phyloP scores from a whole-genome alignment of 768 basidiomycete species.

The Kwoniella sp. region DNA sequence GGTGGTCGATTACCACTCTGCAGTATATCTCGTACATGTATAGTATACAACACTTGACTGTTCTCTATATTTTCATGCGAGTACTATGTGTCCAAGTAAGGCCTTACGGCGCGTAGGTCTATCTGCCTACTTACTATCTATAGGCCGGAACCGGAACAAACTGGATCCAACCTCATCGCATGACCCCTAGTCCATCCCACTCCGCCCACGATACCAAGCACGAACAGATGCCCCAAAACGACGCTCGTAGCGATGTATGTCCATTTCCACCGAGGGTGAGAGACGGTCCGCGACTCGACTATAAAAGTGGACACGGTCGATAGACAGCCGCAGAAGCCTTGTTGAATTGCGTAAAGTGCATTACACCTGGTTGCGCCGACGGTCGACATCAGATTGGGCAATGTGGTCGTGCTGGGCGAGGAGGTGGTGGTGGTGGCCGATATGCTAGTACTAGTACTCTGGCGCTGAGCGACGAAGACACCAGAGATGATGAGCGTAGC shows the following conservation, averaged over 20 bases:
- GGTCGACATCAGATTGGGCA: neutral
- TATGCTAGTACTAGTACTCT: neutral
- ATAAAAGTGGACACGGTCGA: constrained; percentile 93
- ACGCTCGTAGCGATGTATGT: constrained; percentile 73
- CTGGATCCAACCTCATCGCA: neutral
- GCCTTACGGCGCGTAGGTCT: no score
- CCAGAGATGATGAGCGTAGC: constrained; percentile 82
- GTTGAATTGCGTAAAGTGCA: constrained; percentile 75
- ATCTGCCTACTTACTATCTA: no score
- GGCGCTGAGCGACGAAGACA: constrained; percentile 67
- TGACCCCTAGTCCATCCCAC: constrained; percentile 14
- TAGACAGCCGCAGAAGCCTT: constrained; percentile 94
- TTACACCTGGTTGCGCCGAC: constrained; percentile 60
- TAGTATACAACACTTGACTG: no score
- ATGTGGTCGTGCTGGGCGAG: no score
- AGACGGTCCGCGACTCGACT: constrained; percentile 69
- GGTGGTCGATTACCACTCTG: no score
- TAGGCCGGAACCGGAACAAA: neutral
- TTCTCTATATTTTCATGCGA: no score
- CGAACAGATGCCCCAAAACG: constrained; percentile 67
- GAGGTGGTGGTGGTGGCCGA: no score
- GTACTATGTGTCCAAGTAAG: no score
- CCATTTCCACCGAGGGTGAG: constrained; percentile 62
- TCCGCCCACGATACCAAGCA: constrained; percentile 73
- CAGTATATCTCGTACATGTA: no score